Conservation (phyloP, 805 yeast genomes). For the Metschnikowia lunata region DNA sequence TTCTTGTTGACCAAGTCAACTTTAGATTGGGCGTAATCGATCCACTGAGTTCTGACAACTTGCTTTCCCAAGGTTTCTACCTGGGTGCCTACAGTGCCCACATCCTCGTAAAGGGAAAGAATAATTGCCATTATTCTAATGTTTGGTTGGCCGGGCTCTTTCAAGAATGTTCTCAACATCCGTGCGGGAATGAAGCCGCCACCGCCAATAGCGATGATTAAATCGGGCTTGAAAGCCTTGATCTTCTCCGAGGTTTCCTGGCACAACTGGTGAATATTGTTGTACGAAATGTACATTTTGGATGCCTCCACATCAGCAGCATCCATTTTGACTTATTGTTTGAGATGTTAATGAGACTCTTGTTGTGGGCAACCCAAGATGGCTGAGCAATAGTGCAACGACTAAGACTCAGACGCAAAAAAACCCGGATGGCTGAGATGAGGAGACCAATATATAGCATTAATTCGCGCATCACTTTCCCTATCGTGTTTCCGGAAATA, state of each 20-base stretch:
- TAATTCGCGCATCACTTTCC: constrained; percentile 7
- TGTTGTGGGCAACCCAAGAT: constrained; percentile 1
- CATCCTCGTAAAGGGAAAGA: constrained; percentile 83
- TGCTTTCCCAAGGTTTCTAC: constrained; percentile 26
- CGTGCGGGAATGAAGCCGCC: constrained; percentile 98
- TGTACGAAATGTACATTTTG: constrained; percentile 61
- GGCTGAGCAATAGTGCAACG: constrained; percentile 3
- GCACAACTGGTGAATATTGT: constrained; percentile 78
- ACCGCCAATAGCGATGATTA: constrained; percentile 90
- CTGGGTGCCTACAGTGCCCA: constrained; percentile 49
- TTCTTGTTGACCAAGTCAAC: constrained; percentile 65
- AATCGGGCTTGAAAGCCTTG: constrained; percentile 38
- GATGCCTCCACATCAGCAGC: constrained; percentile 19
- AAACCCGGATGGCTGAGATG: constrained; percentile 4
- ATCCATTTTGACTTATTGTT: constrained; percentile 11
- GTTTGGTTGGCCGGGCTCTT: constrained; percentile 82
- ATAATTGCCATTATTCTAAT: constrained; percentile 94
- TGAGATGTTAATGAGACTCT: not conserved
- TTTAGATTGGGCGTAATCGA: constrained; percentile 69
- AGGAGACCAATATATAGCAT: constrained; percentile 2
- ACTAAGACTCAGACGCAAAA: constrained; percentile 8
- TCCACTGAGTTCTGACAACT: constrained; percentile 87
- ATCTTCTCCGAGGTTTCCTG: constrained; percentile 58
- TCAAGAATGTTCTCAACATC: constrained; percentile 87
- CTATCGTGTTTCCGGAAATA: constrained; percentile 1